Evolutionary conservation across 371 early-diverging fungal genomes (phyloP), one percentile per base, ranked within the genome.

Genomic region (Enterocytospora artemiae): DNA sequence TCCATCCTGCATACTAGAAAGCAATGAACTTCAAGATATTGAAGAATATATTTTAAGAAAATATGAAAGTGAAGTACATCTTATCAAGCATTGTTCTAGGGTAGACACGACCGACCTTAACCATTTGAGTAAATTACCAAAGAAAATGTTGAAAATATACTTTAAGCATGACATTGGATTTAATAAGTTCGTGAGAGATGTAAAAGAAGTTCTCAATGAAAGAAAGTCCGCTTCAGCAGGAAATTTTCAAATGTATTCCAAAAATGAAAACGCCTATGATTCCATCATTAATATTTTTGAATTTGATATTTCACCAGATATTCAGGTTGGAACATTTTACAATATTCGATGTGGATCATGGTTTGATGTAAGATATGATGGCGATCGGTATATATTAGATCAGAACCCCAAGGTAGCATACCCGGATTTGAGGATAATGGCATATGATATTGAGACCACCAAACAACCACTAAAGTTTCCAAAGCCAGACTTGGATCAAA

Each of bases 381-480:
- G 73, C 22, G 66, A 63, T 43, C 48, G 34, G 36, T 61, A 62
- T 50, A 57, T 56, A 9, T 53, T 67, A 24, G 48, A 49, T 28
- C 30, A 31, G 41, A 54, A 25, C 12, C 48, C 45, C 43, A 77
- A 70, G 0, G 70, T 92, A 28, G 81, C 76, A 12, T 82, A 85
- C 30, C 76, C 82, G 20, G 92, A 93, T 60, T 80, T 87, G 12
- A 87, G 93, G n/a, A 85, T 95, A 2, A 74, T 96, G 41, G 94
- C 99, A 0, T 98, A 89, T 74, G 96, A 96, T 82, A 98, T 98
- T 54, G 96, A 96, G 79, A 94, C 96, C 0, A 91, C 93, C 4
- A 96, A 98, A 76, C 76, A 88, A 46, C 96, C 96, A 12, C 83
- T 96, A 31, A 94, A 93, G 79, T 96, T 96, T 74, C 99, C 99